Conservation (phyloP, 257 asterid genomes). For the Eustoma russellianum region DNA sequence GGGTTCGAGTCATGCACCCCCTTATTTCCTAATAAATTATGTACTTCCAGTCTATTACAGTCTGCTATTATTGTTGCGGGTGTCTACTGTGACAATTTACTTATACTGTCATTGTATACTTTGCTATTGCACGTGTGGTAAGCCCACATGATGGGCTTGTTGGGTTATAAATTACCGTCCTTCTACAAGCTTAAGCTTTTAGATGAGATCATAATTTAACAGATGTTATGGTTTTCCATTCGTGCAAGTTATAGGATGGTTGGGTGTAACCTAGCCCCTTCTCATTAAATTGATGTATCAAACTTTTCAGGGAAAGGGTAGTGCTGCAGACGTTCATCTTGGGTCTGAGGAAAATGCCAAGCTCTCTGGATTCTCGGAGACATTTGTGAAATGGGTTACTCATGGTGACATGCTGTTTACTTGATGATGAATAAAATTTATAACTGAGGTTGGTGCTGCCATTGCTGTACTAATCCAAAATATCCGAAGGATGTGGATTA, state of each 20-base stretch:
- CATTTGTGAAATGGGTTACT: constrained; percentile 64
- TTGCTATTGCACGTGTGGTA: no score
- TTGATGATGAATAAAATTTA: constrained; percentile 18
- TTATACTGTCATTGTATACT: no score
- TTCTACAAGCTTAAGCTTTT: no score
- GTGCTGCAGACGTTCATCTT: constrained; percentile 19
- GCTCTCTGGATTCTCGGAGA: constrained; percentile 38
- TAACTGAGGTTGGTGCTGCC: constrained; percentile 11
- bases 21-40: no score
- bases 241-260: background rate
- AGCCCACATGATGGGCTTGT: no score
- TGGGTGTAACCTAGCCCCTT: background rate
- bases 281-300: background rate
- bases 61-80: no score
- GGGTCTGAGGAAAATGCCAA: constrained; percentile 20
- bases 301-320: constrained; percentile 38
- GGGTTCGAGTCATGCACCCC: no score
- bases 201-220: no score
- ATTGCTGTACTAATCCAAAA: constrained; percentile 16
- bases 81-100: no score
- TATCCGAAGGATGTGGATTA: constrained; percentile 63
- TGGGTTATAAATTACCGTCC: no score
- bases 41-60: no score
- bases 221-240: background rate
- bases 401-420: constrained; percentile 44